Evolutionary conservation across 352 stramenopile genomes (phyloP).

Genomic region (Blastocystis sp.): DNA sequence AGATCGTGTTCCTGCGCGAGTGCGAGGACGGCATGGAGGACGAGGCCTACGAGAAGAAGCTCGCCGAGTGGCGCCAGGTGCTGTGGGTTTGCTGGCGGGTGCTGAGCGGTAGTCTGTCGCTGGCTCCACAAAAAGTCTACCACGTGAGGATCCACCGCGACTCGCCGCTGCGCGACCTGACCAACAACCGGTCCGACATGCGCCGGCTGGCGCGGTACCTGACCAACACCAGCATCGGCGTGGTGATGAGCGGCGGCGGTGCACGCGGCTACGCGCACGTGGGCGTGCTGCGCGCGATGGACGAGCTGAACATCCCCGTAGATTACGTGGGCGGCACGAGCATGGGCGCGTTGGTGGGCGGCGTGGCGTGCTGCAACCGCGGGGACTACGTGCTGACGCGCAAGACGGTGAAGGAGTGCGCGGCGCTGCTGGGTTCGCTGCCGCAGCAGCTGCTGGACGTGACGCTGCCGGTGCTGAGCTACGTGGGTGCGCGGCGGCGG

Average conservation of each 20-base stretch:
- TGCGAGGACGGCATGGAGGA: constrained; percentile 36
- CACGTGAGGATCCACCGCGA: constrained; percentile 46
- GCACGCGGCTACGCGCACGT: constrained; percentile 87
- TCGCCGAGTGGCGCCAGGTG: constrained; percentile 27
- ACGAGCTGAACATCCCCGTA: constrained; percentile 85
- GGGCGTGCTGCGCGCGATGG: constrained; percentile 84
- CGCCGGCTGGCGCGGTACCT: constrained; percentile 83
- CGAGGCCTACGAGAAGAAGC: constrained; percentile 39
- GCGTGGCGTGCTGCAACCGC: constrained; percentile 28
- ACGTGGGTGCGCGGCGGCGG: not conserved
- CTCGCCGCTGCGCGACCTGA: constrained; percentile 20
- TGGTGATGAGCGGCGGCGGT: constrained; percentile 88
- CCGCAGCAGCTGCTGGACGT: not conserved
- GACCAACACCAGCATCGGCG: constrained; percentile 84
- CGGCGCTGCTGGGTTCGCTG: constrained; percentile 12
- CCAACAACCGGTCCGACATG: constrained; percentile 69
- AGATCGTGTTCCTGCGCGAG: constrained; percentile 63
- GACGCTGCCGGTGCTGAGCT: constrained; percentile 33
- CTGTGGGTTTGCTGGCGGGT: not conserved
- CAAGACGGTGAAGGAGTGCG: constrained; percentile 42
- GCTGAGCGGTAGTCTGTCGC: not conserved
- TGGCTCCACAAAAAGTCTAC: constrained; percentile 49
- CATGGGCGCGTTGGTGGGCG: constrained; percentile 57
- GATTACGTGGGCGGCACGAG: constrained; percentile 87
- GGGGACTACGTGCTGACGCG: constrained; percentile 49